Base-by-base conservation (phyloP, 2,329 filamentous ascomycete species). In the Chrysoporthe puriensis region DNA sequence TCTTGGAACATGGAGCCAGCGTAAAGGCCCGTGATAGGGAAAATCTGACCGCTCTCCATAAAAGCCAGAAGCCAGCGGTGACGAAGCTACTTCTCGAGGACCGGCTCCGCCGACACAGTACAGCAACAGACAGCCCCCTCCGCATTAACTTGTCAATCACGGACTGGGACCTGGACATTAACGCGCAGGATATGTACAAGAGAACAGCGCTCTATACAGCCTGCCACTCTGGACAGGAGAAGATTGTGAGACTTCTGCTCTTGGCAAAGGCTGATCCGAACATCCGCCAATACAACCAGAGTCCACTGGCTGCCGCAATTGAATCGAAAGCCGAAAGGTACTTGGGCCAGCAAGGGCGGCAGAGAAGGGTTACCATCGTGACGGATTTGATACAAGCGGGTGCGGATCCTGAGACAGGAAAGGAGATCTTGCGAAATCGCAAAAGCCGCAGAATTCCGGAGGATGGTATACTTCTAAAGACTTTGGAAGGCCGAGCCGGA, bases 161-260 rank as follows among this genome's bases (percentile, higher is more conserved):
- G 7, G 59, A 52, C 14, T 43, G 66, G n/a, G 64, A 61, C 44
- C 46, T 64, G 26, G 64, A 66, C 46, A 57, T 69, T 46, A 21
- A 69, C 60, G 67, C 67, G 3, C 67, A 66, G 16, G 64, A 69
- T 26, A 54, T 40, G 11, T 44, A 56, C 42, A 54, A 54, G 46
- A 58, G 40, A 42, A 69, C 67, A 6, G 54, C 67, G 0, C 64
- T 69, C 5, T 69, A 59, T 26, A 40, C 42, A 6, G 67, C 67
- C 2, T 69, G 67, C 46, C n/a, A n/a, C 2, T 44, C 57, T 11
- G 67, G 67, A 11, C 32, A 46, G 6, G 59, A 46, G 2, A 66
- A 32, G 46, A 66, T 50, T 26, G 64, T 61, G 4, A 50, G 18
- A 2, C 64, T 69, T 11, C 36, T 69, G n/a, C 63, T 69, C 14